These are phyloP conservation scores for Lepidium sativum DNA, from an alignment of 345 rosid species.

Conservation along the genomic window DNA sequence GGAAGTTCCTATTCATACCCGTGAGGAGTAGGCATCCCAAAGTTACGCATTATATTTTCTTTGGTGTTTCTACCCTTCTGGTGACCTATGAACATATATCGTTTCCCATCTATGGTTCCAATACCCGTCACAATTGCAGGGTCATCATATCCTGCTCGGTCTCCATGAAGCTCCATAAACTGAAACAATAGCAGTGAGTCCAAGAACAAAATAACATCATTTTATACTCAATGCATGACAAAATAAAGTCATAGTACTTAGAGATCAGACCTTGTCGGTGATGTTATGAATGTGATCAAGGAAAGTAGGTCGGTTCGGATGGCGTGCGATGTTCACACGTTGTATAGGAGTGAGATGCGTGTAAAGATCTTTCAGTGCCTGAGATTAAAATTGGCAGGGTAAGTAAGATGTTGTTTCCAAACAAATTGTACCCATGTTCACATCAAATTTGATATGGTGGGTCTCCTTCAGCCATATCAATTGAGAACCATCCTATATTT, in stretches of 20 bases:
- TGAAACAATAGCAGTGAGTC: conserved; percentile 25
- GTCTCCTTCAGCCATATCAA: background rate
- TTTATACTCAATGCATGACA: background rate
- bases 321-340: conserved; percentile 91
- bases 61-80: conserved; percentile 99
- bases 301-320: conserved; percentile 96
- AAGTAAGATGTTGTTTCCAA: background rate
- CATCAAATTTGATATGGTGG: background rate
- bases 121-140: conserved; percentile 96
- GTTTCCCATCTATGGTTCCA: conserved; percentile 81
- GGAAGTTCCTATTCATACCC: conserved; percentile 47
- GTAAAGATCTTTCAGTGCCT: conserved; percentile 81
- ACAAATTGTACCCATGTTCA: background rate
- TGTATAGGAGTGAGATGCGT: conserved; percentile 77
- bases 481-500: background rate
- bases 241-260: background rate
- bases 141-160: conserved; percentile 95
- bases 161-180: conserved; percentile 99
- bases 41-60: conserved; percentile 87
- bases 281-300: conserved; percentile 90
- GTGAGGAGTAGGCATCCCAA: conserved; percentile 99
- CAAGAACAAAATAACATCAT: background rate
- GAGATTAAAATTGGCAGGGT: conserved; percentile 10
- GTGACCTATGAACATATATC: conserved; percentile 94
- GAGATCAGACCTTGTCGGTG: conserved; percentile 69